Evolutionary conservation across 1,284 basidiomycete species (phyloP).

Genomic region (Phaffia rhodozyma): DNA sequence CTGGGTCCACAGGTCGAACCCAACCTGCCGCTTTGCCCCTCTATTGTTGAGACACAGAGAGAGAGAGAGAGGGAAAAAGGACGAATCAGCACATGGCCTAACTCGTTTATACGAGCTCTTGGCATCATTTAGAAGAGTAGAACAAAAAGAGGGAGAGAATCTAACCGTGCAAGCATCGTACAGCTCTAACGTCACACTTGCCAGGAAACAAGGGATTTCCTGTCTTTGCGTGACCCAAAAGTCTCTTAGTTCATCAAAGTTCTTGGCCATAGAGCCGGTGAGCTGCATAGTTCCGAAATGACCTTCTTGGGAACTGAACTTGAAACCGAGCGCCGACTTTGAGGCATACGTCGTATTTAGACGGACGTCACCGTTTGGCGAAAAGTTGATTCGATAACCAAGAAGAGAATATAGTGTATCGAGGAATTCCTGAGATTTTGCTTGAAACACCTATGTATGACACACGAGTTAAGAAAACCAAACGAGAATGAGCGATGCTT

Average conservation of each 20-base stretch:
- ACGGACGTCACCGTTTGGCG: constrained; percentile 43
- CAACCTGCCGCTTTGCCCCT: constrained; percentile 16
- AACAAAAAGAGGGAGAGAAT: neutral
- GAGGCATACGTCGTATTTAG: constrained; percentile 44
- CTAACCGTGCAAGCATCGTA: constrained; percentile 24
- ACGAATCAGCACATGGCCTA: neutral
- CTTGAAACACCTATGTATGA: constrained; percentile 33
- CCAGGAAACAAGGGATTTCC: constrained; percentile 42
- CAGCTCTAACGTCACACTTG: constrained; percentile 40
- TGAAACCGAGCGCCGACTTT: constrained; percentile 39
- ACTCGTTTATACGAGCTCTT: neutral
- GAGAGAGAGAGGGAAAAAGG: neutral
- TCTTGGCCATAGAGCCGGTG: constrained; percentile 34
- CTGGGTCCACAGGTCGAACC: constrained; percentile 8
- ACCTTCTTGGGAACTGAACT: constrained; percentile 36
- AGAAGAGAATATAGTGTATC: constrained; percentile 43
- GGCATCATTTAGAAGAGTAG: constrained; percentile 9
- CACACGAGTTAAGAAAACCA: neutral
- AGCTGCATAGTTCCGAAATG: constrained; percentile 42
- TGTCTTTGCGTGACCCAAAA: constrained; percentile 42
- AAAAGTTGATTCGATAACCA: constrained; percentile 44
- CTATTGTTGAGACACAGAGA: too few species aligned
- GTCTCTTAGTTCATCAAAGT: constrained; percentile 37
- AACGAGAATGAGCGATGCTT: neutral
- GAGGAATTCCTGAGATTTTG: constrained; percentile 43